phyloP scores from a whole-genome alignment of 139 green algal species.

The Volvox reticuliferus region DNA sequence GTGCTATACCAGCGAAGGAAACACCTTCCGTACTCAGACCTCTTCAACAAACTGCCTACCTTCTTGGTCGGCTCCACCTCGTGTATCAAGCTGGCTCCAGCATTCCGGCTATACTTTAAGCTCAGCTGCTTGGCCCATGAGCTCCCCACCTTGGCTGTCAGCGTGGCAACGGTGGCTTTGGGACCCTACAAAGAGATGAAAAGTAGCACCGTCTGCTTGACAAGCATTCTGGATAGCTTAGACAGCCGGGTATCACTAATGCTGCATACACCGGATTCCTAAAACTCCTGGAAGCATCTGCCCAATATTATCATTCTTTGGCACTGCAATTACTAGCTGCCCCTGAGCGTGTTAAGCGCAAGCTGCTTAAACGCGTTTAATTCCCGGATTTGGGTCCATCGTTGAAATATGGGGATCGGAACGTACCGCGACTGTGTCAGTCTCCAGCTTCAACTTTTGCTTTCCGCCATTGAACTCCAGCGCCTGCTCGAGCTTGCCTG shows the following conservation, averaged over 20 bases:
- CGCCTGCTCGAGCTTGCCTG: slow-evolving; percentile 41
- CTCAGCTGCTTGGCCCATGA: slow-evolving; percentile 40
- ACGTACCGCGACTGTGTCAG: slow-evolving; percentile 21
- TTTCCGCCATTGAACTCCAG: slow-evolving; percentile 37
- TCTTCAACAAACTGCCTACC: neutral
- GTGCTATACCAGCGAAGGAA: no score
- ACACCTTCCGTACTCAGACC: no score
- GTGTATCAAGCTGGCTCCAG: slow-evolving; percentile 21
- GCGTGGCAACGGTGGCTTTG: neutral
- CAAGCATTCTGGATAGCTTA: no score
- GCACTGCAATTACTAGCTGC: no score
- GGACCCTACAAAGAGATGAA: neutral
- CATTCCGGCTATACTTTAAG: slow-evolving; percentile 18
- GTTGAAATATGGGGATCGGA: no score
- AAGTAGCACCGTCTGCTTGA: neutral
- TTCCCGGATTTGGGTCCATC: no score
- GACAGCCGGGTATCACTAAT: no score
- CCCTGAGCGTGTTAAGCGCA: no score
- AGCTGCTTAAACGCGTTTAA: no score
- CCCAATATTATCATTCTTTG: no score
- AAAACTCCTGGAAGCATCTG: no score
- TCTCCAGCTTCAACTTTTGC: slow-evolving; percentile 46
- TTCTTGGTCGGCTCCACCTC: slow-evolving; percentile 46
- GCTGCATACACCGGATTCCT: no score
- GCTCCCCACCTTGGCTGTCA: neutral